phyloP scores from a whole-genome alignment of 148 eudicot species.

The Fallopia convolvulus region DNA sequence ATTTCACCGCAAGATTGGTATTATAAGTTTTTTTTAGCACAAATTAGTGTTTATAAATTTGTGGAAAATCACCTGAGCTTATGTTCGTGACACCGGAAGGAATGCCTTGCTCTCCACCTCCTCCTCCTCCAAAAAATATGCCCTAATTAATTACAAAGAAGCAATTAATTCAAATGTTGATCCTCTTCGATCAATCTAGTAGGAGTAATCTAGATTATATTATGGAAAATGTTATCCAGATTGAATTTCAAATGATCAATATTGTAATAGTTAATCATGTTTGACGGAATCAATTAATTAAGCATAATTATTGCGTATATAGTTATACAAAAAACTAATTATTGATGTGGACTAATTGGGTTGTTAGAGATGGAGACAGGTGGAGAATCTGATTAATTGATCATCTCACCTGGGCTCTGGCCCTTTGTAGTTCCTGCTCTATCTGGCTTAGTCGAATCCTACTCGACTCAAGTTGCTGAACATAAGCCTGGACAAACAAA shows the following conservation, averaged over 20 bases:
- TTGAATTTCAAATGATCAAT: background rate
- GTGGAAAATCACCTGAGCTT: conserved; percentile 45
- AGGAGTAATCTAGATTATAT: background rate
- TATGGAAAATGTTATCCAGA: background rate
- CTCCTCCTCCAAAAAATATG: conserved; percentile 53
- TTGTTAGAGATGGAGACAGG: conserved; percentile 1
- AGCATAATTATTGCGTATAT: background rate
- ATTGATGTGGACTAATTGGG: background rate
- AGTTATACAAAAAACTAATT: background rate
- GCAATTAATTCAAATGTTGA: background rate
- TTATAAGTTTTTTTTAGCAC: no score
- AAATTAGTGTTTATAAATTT: no score
- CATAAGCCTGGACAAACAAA: conserved; percentile 73
- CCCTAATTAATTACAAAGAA: conserved; percentile 34
- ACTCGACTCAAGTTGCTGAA: conserved; percentile 93
- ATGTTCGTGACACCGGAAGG: conserved; percentile 52
- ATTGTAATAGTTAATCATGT: background rate
- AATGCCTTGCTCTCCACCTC: conserved; percentile 40
- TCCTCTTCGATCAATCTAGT: background rate
- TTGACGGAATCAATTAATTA: background rate
- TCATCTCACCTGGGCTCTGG: conserved; percentile 70
- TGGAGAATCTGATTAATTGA: background rate
- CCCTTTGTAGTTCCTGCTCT: conserved; percentile 90
- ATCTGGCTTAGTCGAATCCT: conserved; percentile 83
- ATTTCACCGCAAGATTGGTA: no score